These are phyloP conservation scores for Podosphaera fusca DNA, from an alignment of 2,329 filamentous ascomycete species.

Conservation along the genomic window DNA sequence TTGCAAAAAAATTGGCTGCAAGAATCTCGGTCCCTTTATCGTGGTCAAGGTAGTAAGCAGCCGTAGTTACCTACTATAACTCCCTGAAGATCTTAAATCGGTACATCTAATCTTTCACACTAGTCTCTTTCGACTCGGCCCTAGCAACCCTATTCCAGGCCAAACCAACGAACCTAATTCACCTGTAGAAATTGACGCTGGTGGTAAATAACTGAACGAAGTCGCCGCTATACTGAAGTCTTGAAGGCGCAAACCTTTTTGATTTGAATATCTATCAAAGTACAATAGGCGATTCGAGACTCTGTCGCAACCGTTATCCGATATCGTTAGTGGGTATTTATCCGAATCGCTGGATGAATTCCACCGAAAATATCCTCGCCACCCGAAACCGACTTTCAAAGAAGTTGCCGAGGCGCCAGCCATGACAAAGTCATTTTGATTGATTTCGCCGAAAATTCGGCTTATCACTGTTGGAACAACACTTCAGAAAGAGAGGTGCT, in stretches of 20 bases:
- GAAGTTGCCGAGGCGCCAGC: background rate
- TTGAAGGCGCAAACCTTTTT: background rate
- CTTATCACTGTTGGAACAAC: too few species aligned
- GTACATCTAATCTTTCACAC: slow-evolving; percentile 2
- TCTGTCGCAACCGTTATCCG: background rate
- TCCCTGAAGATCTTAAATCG: slow-evolving; percentile 1
- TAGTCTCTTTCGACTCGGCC: background rate
- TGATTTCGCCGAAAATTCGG: too few species aligned
- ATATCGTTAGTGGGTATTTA: background rate
- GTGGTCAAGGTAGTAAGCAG: background rate
- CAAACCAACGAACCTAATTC: too few species aligned
- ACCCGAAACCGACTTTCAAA: background rate
- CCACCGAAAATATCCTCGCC: background rate
- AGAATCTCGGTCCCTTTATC: slow-evolving; percentile 1
- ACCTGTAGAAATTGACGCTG: background rate
- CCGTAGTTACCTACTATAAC: slow-evolving; percentile 1
- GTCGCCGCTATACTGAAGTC: background rate
- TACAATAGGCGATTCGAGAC: background rate
- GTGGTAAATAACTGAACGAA: too few species aligned
- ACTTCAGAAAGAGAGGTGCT: too few species aligned
- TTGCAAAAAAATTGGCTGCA: slow-evolving; percentile 2
- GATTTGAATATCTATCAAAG: background rate
- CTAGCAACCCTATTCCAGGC: background rate
- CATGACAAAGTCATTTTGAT: too few species aligned
- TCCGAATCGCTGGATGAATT: background rate